Conservation (phyloP, 164 flowering plant genomes). For the Liquidambar formosana region DNA sequence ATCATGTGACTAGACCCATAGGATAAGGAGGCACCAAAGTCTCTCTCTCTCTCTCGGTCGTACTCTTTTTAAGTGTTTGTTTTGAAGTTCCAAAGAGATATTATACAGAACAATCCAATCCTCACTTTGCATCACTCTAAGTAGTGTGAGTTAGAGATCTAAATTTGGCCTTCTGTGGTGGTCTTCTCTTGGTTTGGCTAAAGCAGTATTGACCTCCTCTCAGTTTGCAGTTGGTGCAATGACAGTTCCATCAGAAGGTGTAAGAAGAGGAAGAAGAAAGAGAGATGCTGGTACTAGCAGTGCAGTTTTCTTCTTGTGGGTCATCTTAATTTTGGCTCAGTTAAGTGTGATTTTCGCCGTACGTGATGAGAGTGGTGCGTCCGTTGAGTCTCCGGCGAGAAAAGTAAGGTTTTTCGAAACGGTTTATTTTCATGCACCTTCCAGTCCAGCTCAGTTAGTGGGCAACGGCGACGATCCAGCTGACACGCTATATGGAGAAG, state of each 20-base stretch:
- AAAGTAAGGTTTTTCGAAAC: conserved; percentile 21
- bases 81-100: neutral
- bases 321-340: conserved; percentile 31
- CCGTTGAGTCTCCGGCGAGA: conserved; percentile 22
- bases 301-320: conserved; percentile 33
- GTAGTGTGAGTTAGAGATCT: neutral
- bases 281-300: neutral
- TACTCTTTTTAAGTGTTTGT: neutral
- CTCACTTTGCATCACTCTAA: neutral
- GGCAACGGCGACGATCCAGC: conserved; percentile 5
- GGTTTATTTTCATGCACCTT: conserved; percentile 16
- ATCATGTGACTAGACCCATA: conserved; percentile 53
- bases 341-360: conserved; percentile 9
- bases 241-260: conserved; percentile 6
- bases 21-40: conserved; percentile 25
- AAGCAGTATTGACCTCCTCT: neutral
- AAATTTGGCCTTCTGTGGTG: neutral
- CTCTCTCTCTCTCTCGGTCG: conserved; percentile 23
- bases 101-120: neutral
- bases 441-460: conserved; percentile 17
- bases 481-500: conserved; percentile 40
- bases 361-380: neutral
- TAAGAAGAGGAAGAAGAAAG: conserved; percentile 17
- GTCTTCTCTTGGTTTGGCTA: neutral
- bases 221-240: conserved; percentile 15